Base-by-base conservation (phyloP, 441 rosid genomes). In the Daphne laureola region DNA sequence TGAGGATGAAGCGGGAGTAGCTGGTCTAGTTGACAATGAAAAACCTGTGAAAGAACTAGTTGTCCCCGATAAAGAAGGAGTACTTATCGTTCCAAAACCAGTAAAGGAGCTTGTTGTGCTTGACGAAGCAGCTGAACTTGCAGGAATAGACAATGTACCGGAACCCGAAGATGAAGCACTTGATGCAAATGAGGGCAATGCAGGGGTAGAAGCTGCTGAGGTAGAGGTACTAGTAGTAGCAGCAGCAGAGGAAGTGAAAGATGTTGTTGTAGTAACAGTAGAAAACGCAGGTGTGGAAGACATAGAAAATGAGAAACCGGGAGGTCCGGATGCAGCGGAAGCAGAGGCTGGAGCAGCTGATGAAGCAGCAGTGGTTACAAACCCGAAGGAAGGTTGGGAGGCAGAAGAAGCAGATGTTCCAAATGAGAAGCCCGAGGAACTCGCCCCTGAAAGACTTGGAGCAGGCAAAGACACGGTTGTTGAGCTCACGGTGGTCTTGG, bases 1-100 rank as follows among this genome's bases (percentile, higher is more conserved):
- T 18, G 83, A 69, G 44, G 83, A 71, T 48, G 87, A 71, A 49
- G 68, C 46, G 14, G 81, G 69, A 0, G 74, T 45, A 17, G 84
- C 59, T 64, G 82, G 41, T 50, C 61, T 79, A 27, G 68, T 54
- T 5, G 90, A 59, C 61, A 84, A 58, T 13, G 93, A 67, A 74
- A 86, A 81, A 26, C 84, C 79, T 13, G 85, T 73, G 51, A 76
- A 67, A 18, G 90, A 73, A 63, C 79, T 62, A 14, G 75, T 53
- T 60, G 71, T 66, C 57, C 72, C 85, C 3, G 80, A 49, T 8
- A 91, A 58, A 63, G 82, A 56, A 57, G 84, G 46, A 9, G 81
- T 51, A 57, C 73, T 62, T 35, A 59, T 58, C 43, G 52, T 64
- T 12, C 78, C 75, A 62, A 83, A 78, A 53, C 88, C 78, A 47